Evolutionary conservation across 2,329 filamentous ascomycete genomes (phyloP), one percentile per base, ranked within the genome.

Genomic region (Neurospora sp.): DNA sequence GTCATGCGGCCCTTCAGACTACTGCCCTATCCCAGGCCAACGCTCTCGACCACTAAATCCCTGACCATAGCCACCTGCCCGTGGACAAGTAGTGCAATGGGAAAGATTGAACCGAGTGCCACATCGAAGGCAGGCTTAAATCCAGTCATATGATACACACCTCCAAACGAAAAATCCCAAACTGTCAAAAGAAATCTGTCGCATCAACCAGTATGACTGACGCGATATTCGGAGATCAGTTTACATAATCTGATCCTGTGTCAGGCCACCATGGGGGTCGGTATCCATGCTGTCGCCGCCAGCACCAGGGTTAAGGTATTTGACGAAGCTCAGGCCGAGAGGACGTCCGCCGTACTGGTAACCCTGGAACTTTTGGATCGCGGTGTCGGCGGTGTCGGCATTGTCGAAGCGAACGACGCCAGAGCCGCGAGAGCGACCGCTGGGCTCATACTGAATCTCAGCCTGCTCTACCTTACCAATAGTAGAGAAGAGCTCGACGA

Each of bases 381-480:
- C 91, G 28, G 93, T 97, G 76, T 97, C 93, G 1, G 96, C 93
- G 73, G 93, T 96, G 8, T 94, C 89, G 17, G 88, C 83, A 69
- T 82, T 87, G 78, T 96, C 92, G 79, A 99, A 98, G 72, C 96
- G 90, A 69, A 99, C 96, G n/a, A 99, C 96, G 78, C 96, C 96
- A 71, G 92, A 96, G 73, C 96, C 96, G 73, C 93, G 91, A 71
- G 96, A 99, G 76, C 96, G 92, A 66, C 96, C 96, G 77, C 96
- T 98, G 4, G 92, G 91, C 80, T 99, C 96, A 78, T 99, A 98
- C 81, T 99, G 96, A 70, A 99, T 98, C 82, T 99, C 96, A n/a
- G 96, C 96, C 77, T 96, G 93, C 77, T 97, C 93, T 71, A 99
- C 96, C 80, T 97, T 97, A 73, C 96, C 96, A 77, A 99, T 99